A percentile compares a stretch with the other conserved stretches of the same genome.
Evolutionary conservation across 1,284 basidiomycete genomes (phyloP).

Genomic region (Moesziomyces aphidis): DNA sequence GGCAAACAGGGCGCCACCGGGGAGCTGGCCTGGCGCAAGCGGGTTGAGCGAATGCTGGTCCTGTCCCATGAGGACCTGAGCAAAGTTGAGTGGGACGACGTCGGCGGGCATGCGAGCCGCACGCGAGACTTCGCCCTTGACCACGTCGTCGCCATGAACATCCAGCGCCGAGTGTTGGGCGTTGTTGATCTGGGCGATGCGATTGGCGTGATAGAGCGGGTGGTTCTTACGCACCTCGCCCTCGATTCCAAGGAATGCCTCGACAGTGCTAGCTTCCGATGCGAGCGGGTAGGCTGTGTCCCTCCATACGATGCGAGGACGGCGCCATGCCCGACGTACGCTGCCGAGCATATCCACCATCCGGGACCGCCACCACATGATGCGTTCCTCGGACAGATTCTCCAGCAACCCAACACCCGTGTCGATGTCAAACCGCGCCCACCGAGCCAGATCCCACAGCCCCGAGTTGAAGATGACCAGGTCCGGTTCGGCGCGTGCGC

Average conservation of each 20-base stretch:
- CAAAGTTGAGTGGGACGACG: constrained; percentile 32
- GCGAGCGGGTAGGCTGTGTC: constrained; percentile 49
- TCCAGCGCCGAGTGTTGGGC: constrained; percentile 51
- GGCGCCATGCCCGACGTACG: constrained; percentile 28
- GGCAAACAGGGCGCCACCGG: constrained; percentile 49
- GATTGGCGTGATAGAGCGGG: constrained; percentile 59
- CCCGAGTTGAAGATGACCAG: constrained; percentile 67
- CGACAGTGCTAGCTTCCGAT: constrained; percentile 46
- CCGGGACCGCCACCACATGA: constrained; percentile 67
- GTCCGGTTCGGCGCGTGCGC: constrained; percentile 62
- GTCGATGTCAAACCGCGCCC: constrained; percentile 66
- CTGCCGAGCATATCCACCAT: constrained; percentile 61
- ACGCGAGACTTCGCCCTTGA: constrained; percentile 48
- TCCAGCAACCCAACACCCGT: constrained; percentile 50
- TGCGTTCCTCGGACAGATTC: constrained; percentile 62
- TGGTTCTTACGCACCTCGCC: constrained; percentile 45
- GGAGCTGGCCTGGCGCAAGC: constrained; percentile 35
- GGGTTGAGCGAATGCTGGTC: constrained; percentile 43
- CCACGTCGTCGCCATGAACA: constrained; percentile 49
- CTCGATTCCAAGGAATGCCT: constrained; percentile 52
- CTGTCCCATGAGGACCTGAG: constrained; percentile 58
- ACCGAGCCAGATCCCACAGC: constrained; percentile 68
- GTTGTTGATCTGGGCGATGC: constrained; percentile 58
- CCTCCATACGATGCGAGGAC: constrained; percentile 56
- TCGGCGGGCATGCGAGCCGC: constrained; percentile 35